Evolutionary conservation across 2,329 filamentous ascomycete genomes (phyloP).

Genomic region (Alternaria sp.): DNA sequence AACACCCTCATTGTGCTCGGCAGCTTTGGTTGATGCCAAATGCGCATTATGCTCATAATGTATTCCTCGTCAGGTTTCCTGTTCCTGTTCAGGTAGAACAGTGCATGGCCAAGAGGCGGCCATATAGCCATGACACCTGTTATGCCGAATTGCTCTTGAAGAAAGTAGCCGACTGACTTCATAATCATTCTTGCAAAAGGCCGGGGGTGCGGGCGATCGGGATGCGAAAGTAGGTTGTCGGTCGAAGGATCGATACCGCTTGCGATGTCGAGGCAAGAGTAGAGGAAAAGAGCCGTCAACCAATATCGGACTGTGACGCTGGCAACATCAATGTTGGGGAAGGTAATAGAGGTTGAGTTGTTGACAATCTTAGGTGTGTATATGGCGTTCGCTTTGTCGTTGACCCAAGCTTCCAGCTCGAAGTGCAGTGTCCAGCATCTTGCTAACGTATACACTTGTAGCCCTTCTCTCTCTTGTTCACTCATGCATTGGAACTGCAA

Average conservation of each 20-base stretch:
- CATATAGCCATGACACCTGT: conserved; percentile 29
- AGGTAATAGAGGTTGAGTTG: conserved; percentile 19
- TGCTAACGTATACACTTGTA: conserved; percentile 13
- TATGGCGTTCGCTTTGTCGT: conserved; percentile 19
- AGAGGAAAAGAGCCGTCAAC: conserved; percentile 32
- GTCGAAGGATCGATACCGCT: conserved; percentile 14
- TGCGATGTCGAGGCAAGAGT: conserved; percentile 28
- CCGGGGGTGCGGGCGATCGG: conserved; percentile 29
- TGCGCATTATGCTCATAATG: conserved; percentile 15
- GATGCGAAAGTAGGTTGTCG: conserved; percentile 16
- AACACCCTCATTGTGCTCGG: conserved; percentile 32
- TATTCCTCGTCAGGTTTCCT: conserved; percentile 24
- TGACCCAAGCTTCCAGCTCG: conserved; percentile 30
- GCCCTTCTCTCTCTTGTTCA: conserved; percentile 6
- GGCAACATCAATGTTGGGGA: conserved; percentile 26
- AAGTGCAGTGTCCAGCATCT: conserved; percentile 33
- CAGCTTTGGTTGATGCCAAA: conserved; percentile 27
- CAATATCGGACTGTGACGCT: conserved; percentile 37
- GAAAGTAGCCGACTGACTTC: conserved; percentile 33
- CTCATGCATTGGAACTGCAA: conserved; percentile 11
- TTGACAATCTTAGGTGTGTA: conserved; percentile 19
- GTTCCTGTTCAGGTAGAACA: conserved; percentile 30
- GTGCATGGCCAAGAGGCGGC: conserved; percentile 32
- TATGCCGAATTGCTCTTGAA: conserved; percentile 30
- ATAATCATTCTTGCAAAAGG: conserved; percentile 35